Conservation (phyloP, 2,329 filamentous ascomycete species). For the Penicillium verrucosum region DNA sequence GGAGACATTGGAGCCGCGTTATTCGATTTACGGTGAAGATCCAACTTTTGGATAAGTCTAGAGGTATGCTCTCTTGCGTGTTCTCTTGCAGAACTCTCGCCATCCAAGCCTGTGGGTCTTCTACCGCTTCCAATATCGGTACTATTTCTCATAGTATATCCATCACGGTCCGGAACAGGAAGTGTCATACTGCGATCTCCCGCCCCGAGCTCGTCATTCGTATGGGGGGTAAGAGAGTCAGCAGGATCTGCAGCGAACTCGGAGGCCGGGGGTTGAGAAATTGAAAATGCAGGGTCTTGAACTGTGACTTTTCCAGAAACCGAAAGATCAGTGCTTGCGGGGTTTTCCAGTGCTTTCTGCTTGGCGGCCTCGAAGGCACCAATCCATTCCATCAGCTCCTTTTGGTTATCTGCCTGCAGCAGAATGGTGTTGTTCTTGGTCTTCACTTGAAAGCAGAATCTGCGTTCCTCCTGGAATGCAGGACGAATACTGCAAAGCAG, state of each 20-base stretch:
- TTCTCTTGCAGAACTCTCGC: conserved; percentile 65
- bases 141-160: conserved; percentile 60
- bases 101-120: conserved; percentile 51
- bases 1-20: conserved; percentile 54
- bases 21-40: conserved; percentile 74
- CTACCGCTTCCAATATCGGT: conserved; percentile 61
- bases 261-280: conserved; percentile 79
- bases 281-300: conserved; percentile 77
- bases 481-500: conserved; percentile 89
- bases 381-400: conserved; percentile 91
- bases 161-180: conserved; percentile 62
- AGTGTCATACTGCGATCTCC: conserved; percentile 64
- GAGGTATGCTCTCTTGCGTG: conserved; percentile 75
- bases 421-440: conserved; percentile 90
- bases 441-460: conserved; percentile 98
- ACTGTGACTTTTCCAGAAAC: conserved; percentile 44
- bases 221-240: conserved; percentile 60
- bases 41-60: conserved; percentile 88
- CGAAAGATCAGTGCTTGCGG: conserved; percentile 51
- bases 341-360: conserved; percentile 80
- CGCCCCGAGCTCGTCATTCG: conserved; percentile 53
- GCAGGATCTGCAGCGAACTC: conserved; percentile 82
- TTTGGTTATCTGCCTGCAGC: conserved; percentile 88
- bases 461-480: conserved; percentile 84
- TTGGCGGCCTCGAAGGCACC: conserved; percentile 91